These are phyloP conservation scores for Furcasterigmium furcatum DNA, from an alignment of 2,329 filamentous ascomycete species.

Conservation along the genomic window DNA sequence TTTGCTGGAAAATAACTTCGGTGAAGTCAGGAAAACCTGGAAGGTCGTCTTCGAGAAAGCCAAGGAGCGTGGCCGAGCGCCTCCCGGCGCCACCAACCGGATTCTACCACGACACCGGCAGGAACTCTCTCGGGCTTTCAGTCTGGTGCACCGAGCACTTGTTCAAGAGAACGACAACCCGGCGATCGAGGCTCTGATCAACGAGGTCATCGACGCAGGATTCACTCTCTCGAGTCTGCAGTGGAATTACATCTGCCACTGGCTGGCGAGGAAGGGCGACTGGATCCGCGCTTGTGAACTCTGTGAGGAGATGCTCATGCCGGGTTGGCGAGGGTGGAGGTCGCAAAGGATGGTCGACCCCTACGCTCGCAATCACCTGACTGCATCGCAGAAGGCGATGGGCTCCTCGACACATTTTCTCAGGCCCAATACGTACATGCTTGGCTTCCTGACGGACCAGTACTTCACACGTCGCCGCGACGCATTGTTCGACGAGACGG, in stretches of 20 bases:
- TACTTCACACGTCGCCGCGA: conserved; percentile 44
- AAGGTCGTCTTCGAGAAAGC: conserved; percentile 52
- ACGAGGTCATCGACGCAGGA: conserved; percentile 58
- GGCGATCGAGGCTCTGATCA: conserved; percentile 48
- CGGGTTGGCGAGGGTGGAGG: conserved; percentile 74
- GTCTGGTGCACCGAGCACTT: conserved; percentile 45
- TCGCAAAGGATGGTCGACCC: conserved; percentile 13
- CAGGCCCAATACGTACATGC: conserved; percentile 38
- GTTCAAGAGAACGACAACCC: conserved; percentile 34
- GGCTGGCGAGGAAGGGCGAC: conserved; percentile 58
- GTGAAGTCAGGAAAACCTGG: conserved; percentile 67
- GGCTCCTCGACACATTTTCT: conserved; percentile 31
- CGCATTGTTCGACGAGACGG: neutral
- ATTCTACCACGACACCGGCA: conserved; percentile 49
- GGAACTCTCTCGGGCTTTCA: conserved; percentile 46
- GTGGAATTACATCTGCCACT: conserved; percentile 76
- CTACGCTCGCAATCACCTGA: conserved; percentile 21
- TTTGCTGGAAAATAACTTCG: conserved; percentile 52
- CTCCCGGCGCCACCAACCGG: conserved; percentile 13
- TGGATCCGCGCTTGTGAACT: conserved; percentile 66
- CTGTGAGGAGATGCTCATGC: conserved; percentile 78
- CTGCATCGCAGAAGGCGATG: conserved; percentile 34
- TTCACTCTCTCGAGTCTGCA: conserved; percentile 73
- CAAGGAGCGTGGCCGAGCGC: conserved; percentile 35
- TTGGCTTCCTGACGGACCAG: conserved; percentile 45